These are phyloP conservation scores for Ulota crispa DNA, from an alignment of 225 moss, liverwort and hornwort species.

Conservation along the genomic window DNA sequence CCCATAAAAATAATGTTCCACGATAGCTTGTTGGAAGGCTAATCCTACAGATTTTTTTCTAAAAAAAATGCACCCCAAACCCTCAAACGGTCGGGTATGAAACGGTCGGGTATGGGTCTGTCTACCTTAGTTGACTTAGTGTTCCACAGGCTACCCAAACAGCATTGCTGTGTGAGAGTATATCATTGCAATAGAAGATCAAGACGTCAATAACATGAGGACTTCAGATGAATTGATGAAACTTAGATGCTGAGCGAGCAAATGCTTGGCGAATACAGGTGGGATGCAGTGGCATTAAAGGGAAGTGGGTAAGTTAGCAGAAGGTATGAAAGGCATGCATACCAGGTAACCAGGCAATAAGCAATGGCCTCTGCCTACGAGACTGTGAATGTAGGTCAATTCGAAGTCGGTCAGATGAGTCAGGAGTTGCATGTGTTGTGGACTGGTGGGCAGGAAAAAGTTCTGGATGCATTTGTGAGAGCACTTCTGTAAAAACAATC, in stretches of 20 bases:
- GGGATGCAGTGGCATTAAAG: slow-evolving; percentile 3
- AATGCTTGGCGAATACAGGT: neutral
- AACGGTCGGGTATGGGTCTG: too few species aligned
- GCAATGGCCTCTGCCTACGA: neutral
- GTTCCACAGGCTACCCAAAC: too few species aligned
- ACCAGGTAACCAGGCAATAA: neutral
- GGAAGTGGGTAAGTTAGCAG: slow-evolving; percentile 10
- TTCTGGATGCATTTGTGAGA: neutral
- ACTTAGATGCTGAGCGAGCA: neutral
- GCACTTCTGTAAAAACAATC: neutral
- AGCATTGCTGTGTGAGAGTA: too few species aligned
- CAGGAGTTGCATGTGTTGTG: neutral
- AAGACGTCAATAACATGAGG: too few species aligned
- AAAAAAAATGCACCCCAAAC: too few species aligned
- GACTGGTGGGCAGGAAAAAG: neutral
- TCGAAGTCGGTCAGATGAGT: neutral
- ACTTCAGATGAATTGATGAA: too few species aligned
- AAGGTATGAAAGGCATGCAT: neutral
- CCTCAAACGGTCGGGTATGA: too few species aligned
- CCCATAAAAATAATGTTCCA: too few species aligned
- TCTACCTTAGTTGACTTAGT: too few species aligned
- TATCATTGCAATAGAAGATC: too few species aligned
- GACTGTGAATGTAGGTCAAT: neutral
- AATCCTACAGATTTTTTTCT: too few species aligned
- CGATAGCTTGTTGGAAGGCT: too few species aligned